These are phyloP conservation scores for Malania oleifera DNA, from an alignment of 164 flowering plant species.

Conservation along the genomic window DNA sequence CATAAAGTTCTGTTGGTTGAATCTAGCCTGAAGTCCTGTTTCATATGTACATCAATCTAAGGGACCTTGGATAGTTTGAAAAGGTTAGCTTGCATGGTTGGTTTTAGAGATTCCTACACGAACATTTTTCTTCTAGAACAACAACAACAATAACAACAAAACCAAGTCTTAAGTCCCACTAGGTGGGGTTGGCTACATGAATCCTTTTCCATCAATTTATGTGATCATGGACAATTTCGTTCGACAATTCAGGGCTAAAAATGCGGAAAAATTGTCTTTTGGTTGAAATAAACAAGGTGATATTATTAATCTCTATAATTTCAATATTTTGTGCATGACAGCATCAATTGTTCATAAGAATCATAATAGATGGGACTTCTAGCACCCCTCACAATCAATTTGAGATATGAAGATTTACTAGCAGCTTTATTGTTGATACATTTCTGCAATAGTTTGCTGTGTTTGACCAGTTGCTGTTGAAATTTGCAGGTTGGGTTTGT, in stretches of 20 bases:
- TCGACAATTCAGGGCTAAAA: too few species aligned
- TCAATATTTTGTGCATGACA: background rate
- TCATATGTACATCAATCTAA: background rate
- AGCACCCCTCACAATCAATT: background rate
- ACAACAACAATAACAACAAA: too few species aligned
- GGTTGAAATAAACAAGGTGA: background rate
- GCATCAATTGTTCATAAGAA: too few species aligned
- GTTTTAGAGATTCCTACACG: too few species aligned
- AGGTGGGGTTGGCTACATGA: too few species aligned
- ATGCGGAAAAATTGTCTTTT: too few species aligned
- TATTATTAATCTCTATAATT: background rate
- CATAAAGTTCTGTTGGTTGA: background rate
- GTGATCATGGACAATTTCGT: too few species aligned
- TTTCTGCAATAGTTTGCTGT: background rate
- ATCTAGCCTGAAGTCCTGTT: background rate
- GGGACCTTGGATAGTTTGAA: too few species aligned
- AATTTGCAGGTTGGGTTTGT: slow-evolving; percentile 80
- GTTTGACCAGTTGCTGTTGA: slow-evolving; percentile 7
- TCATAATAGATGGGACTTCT: background rate
- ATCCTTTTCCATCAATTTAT: too few species aligned
- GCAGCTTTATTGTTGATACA: background rate
- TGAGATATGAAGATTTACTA: background rate
- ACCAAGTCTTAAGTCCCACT: too few species aligned
- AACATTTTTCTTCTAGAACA: too few species aligned
- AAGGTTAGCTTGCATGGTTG: too few species aligned